Evolutionary conservation across 1,139 yeast species (phyloP).

Genomic region (Diutina pseudorugosa): DNA sequence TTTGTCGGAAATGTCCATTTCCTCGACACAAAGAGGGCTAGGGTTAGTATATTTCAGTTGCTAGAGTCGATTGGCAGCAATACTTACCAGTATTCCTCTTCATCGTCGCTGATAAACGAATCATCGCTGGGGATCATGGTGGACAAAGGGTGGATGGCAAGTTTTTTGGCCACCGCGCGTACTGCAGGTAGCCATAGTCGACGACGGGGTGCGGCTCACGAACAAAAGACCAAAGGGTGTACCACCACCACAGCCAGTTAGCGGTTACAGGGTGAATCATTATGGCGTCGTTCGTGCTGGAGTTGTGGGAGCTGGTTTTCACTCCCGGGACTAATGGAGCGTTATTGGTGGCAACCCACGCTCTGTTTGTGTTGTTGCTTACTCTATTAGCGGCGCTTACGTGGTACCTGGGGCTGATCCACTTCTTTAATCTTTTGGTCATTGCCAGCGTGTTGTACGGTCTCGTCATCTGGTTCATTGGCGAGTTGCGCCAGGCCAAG

Average conservation of each 20-base stretch:
- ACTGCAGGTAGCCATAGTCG: neutral
- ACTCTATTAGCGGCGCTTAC: conserved; percentile 45
- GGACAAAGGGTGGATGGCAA: conserved; percentile 1
- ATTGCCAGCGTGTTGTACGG: conserved; percentile 67
- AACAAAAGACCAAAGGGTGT: too few species aligned
- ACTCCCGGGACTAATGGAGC: conserved; percentile 95
- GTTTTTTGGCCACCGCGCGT: conserved; percentile 1
- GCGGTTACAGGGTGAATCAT: too few species aligned
- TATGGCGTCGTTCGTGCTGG: conserved; percentile 36
- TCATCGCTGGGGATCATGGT: conserved; percentile 17
- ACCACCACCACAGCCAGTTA: too few species aligned
- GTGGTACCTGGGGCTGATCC: conserved; percentile 55
- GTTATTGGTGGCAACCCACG: conserved; percentile 67
- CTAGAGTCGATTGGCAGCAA: neutral
- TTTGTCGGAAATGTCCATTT: conserved; percentile 91
- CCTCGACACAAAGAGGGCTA: conserved; percentile 92
- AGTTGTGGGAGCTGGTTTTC: conserved; percentile 81
- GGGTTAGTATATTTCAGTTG: conserved; percentile 13
- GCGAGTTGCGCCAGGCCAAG: conserved; percentile 50
- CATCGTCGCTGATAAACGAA: conserved; percentile 62
- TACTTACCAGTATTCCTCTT: conserved; percentile 61
- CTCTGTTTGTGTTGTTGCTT: conserved; percentile 45
- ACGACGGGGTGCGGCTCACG: neutral
- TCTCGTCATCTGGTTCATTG: conserved; percentile 78
- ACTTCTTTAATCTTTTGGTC: conserved; percentile 60